Base-by-base conservation (phyloP, 2,329 filamentous ascomycete genomes). In the Aspergillus costaricaensis region DNA sequence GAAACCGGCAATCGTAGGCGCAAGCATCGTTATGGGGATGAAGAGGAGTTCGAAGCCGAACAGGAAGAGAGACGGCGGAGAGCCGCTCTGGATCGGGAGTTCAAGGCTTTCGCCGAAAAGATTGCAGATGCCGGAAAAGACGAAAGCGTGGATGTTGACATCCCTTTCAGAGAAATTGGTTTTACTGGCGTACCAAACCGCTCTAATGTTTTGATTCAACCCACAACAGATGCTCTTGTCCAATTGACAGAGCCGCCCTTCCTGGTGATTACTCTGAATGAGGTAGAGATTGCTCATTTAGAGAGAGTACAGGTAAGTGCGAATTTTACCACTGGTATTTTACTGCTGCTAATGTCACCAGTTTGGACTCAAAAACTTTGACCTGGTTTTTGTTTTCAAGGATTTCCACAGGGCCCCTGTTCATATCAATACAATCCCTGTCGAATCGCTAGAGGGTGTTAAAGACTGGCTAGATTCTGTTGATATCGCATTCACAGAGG, bases 281-380 rank as follows among this genome's bases (percentile, higher is more conserved):
- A 99, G 72, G 95, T 99, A 66, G 95, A 99, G 77, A 86, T 98
- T 68, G 95, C 95, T 15, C 95, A 99, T 79, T 82, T 99, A 61
- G 95, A 99, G 77, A 91, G 94, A 81, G 95, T 99, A 17, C 86
- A 88, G 75, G 80, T 81, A 74, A 60, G 64, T 65, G 47, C n/a
- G 30, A 30, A 17, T 5, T 21, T 51, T 36, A 15, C 4, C 38
- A 15, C 12, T 30, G 23, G 15, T 23, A 17, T 15, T 1, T 25
- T 44, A 25, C 43, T 36, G 6, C 53, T 57, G 50, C 69, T 78
- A 68, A 77, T 53, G 21, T 48, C 23, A 55, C 25, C 84, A 94
- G 79, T 99, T 99, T 72, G 96, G 95, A 36, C 84, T 99, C 63
- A 97, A 98, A 83, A 99, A 99, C 78, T 99, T 99, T 76, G 95